Percentiles rank a stretch among this genome's conserved stretches.
phyloP scores from a whole-genome alignment of 495 filamentous ascomycete species.

The Bryoglossum gracile region DNA sequence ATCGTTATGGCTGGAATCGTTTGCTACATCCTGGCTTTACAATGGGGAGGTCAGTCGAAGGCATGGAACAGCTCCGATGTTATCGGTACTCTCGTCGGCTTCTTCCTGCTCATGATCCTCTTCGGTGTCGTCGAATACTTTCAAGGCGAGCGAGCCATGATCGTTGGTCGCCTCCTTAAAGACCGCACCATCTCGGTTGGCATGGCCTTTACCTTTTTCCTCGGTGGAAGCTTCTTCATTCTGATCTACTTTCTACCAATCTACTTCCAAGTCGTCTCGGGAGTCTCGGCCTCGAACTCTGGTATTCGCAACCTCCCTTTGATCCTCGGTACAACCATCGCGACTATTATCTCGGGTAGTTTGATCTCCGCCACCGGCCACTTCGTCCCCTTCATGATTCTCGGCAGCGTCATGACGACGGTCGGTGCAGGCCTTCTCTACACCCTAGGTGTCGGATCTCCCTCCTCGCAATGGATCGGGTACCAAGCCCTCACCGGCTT shows the following conservation, averaged over 20 bases:
- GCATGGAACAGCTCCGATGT: slow-evolving; percentile 59
- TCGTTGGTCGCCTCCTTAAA: slow-evolving; percentile 54
- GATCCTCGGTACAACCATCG: slow-evolving; percentile 34
- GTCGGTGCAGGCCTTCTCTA: slow-evolving; percentile 45
- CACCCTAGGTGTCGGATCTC: slow-evolving; percentile 15
- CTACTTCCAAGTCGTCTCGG: slow-evolving; percentile 77
- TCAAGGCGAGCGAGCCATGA: slow-evolving; percentile 57
- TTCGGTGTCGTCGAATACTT: slow-evolving; percentile 60
- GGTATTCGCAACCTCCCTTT: slow-evolving; percentile 33
- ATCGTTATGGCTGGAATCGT: slow-evolving; percentile 45
- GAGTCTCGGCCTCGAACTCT: slow-evolving; percentile 29
- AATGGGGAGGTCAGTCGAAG: slow-evolving; percentile 77
- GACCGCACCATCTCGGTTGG: slow-evolving; percentile 54
- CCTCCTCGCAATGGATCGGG: slow-evolving; percentile 20
- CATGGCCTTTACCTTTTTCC: slow-evolving; percentile 44
- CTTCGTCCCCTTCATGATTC: slow-evolving; percentile 29
- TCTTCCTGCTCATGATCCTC: slow-evolving; percentile 51
- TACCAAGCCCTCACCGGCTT: slow-evolving; percentile 23
- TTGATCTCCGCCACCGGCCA: slow-evolving; percentile 30
- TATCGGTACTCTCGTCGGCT: slow-evolving; percentile 64
- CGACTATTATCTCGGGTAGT: slow-evolving; percentile 29
- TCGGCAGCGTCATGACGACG: slow-evolving; percentile 21
- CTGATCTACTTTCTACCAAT: slow-evolving; percentile 63
- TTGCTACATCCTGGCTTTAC: slow-evolving; percentile 68
- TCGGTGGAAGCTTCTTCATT: slow-evolving; percentile 54